Conservation (phyloP, 2,329 filamentous ascomycete genomes). For the Hypoxylon sp. region DNA sequence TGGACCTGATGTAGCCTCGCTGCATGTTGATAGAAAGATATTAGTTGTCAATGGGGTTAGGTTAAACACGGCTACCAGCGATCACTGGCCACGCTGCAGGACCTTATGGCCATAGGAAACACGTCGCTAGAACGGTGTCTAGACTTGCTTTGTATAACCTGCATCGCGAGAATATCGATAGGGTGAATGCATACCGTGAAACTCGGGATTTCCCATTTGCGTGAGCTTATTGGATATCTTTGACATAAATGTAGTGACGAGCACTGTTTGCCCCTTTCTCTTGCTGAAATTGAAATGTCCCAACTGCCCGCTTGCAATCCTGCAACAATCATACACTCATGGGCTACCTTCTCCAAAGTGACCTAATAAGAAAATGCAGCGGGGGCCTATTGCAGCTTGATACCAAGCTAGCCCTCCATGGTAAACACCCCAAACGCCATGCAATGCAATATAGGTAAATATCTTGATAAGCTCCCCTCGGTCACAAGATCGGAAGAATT, state of each 20-base stretch:
- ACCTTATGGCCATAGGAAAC: constrained; percentile 23
- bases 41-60: constrained; percentile 6
- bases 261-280: constrained; percentile 13
- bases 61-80: constrained; percentile 18
- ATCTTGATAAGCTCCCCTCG: constrained; percentile 12
- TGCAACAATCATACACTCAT: constrained; percentile 6
- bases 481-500: constrained; percentile 9
- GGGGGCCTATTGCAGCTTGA: constrained; percentile 6
- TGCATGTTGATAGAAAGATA: constrained; percentile 21
- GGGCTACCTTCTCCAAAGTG: constrained; percentile 1
- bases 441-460: constrained; percentile 46
- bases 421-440: constrained; percentile 41
- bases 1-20: constrained; percentile 5
- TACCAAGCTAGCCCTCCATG: constrained; percentile 2
- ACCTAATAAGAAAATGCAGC: constrained; percentile 14
- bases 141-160: constrained; percentile 38
- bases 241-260: constrained; percentile 20
- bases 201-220: constrained; percentile 26
- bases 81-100: constrained; percentile 23
- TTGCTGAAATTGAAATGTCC: constrained; percentile 17
- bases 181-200: constrained; percentile 24
- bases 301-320: constrained; percentile 2
- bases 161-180: constrained; percentile 34
- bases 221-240: constrained; percentile 32
- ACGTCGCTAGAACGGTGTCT: constrained; percentile 39